phyloP scores from a whole-genome alignment of 2,329 filamentous ascomycete species.

The Cercospora sojina region DNA sequence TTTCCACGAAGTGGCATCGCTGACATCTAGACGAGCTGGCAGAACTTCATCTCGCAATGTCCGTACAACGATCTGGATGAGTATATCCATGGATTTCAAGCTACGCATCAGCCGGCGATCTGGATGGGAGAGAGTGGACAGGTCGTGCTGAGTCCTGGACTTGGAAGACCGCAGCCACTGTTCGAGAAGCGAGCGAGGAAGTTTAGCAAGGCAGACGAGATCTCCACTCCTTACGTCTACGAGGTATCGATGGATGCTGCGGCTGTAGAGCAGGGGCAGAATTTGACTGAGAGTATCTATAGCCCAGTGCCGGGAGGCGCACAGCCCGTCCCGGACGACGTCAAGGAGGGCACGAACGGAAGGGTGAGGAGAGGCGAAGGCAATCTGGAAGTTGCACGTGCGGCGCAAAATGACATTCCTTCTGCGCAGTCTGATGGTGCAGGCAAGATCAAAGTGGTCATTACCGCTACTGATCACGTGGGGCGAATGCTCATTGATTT shows the following conservation, averaged over 20 bases:
- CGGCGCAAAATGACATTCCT: not conserved
- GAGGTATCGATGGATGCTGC: conserved; percentile 45
- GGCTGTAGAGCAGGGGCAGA: conserved; percentile 32
- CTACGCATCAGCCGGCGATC: conserved; percentile 54
- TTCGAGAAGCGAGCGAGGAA: conserved; percentile 46
- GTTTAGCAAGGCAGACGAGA: conserved; percentile 47
- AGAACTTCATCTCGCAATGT: conserved; percentile 52
- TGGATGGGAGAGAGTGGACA: conserved; percentile 55
- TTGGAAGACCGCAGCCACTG: conserved; percentile 36
- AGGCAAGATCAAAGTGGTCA: conserved; percentile 36
- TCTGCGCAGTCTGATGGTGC: not conserved
- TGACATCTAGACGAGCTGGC: not conserved
- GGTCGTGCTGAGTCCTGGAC: conserved; percentile 45
- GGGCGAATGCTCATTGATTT: conserved; percentile 47
- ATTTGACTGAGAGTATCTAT: conserved; percentile 36
- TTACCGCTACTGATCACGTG: conserved; percentile 48
- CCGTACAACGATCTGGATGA: conserved; percentile 48
- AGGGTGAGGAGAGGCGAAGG: conserved; percentile 29
- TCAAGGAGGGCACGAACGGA: conserved; percentile 45
- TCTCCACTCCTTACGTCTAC: conserved; percentile 50
- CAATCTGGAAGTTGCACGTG: not conserved
- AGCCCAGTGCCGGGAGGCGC: conserved; percentile 46
- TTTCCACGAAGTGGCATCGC: too few species aligned
- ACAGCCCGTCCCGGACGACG: conserved; percentile 40
- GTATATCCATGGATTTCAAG: conserved; percentile 51